Evolutionary conservation across 306 rosid species (phyloP), one percentile per base, ranked within the genome.

Genomic region (Aeschynomene evenia): DNA sequence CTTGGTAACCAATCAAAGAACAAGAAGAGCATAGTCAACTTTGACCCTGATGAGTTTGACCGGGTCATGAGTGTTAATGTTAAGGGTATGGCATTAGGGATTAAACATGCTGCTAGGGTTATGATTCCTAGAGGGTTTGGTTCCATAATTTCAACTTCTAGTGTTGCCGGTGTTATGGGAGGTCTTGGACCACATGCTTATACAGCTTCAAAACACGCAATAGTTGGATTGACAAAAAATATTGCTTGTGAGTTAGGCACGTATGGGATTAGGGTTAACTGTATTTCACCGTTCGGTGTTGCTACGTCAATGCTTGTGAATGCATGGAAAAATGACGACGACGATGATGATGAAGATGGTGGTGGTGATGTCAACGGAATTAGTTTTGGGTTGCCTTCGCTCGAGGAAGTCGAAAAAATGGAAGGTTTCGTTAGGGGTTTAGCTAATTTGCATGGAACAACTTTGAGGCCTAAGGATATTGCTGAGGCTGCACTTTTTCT

Each of bases 161-260:
- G 97, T 26, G 97, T 91, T 0, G 97, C 97, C 0, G 92, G 90
- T 0, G 77, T 91, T 2, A 56, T 80, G 60, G 95, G 97, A 0
- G 97, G 97, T 15, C 83, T 91, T 3, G 97, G 97, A 7, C 95
- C 95, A 0, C 97, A 91, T 39, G 95, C 92, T 1, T 91, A 91
- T 28, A 88, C 95, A 0, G 95, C 95, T 0, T 88, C 97, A 1
- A 91, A 91, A 74, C 95, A 88, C 53, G 97, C 97, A 10, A 91
- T 88, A n/a, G 97, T 86, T 6, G 97, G 96, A 10, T 71, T 91
- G 0, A 91, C 97, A 0, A 91, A 91, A 83, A 91, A 88, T 75
- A 66, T 89, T 0, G 88, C 97, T 1, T 91, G 97, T 29, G 97
- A 91, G 72, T 54, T 91, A 11, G 97, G 97, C 0, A 76, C 66